These are phyloP conservation scores for Aspergillus bertholletiae DNA, from an alignment of 495 filamentous ascomycete genomes.

Conservation along the genomic window DNA sequence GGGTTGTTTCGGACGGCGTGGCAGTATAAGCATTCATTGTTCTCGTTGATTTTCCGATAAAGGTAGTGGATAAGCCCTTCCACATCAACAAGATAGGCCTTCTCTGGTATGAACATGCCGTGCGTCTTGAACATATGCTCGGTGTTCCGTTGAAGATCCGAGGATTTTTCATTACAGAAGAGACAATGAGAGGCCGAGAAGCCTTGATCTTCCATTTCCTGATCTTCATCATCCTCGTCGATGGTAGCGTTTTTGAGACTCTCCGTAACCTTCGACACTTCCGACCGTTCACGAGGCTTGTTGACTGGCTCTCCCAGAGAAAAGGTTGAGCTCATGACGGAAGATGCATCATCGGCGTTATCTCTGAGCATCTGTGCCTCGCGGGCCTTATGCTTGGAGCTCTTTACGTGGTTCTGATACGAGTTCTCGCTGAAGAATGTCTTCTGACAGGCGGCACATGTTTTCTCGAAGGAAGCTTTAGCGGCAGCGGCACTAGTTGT, in stretches of 20 bases:
- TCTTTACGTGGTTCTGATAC: constrained; percentile 86
- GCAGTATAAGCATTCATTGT: constrained; percentile 82
- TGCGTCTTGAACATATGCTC: constrained; percentile 89
- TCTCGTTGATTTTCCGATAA: constrained; percentile 67
- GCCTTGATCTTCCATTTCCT: constrained; percentile 26
- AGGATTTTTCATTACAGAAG: constrained; percentile 83
- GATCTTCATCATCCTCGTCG: constrained; percentile 43
- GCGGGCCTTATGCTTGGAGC: constrained; percentile 82
- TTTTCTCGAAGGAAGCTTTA: constrained; percentile 83
- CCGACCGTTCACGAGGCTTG: constrained; percentile 45
- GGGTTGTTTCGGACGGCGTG: constrained; percentile 69
- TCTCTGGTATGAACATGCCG: constrained; percentile 95
- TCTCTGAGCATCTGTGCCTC: constrained; percentile 46
- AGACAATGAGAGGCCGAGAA: constrained; percentile 67
- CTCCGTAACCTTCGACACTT: constrained; percentile 78
- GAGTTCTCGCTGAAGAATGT: constrained; percentile 95
- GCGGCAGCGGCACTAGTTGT: constrained; percentile 77
- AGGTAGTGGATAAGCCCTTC: constrained; percentile 78
- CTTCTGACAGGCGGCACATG: constrained; percentile 80
- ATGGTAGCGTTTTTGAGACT: constrained; percentile 71
- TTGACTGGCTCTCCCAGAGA: constrained; percentile 79
- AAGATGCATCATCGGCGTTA: constrained; percentile 65
- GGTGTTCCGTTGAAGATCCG: constrained; percentile 67
- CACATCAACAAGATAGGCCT: constrained; percentile 71
- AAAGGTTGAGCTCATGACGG: constrained; percentile 86